Evolutionary conservation across 108 stramenopile genomes (phyloP).

Genomic region (Bacterosira constricta): DNA sequence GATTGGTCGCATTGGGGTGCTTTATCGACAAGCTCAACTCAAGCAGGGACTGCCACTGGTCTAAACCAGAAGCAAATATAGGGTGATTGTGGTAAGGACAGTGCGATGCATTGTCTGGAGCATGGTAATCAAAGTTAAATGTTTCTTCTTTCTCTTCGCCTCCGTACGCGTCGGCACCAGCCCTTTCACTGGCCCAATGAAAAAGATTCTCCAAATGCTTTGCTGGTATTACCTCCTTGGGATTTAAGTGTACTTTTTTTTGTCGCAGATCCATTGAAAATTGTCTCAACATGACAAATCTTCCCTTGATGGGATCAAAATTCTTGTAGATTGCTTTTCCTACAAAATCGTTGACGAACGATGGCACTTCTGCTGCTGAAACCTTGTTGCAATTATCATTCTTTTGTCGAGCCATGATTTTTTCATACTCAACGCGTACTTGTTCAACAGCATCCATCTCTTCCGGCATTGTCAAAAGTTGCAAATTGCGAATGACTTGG

Average conservation of each 20-base stretch:
- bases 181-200: constrained; percentile 7
- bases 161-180: background rate
- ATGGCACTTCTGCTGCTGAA: constrained; percentile 51
- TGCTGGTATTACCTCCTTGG: constrained; percentile 60
- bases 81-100: constrained; percentile 6
- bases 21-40: constrained; percentile 35
- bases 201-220: constrained; percentile 34
- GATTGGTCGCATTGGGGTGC: constrained; percentile 50
- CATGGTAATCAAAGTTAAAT: constrained; percentile 9
- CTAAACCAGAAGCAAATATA: constrained; percentile 20
- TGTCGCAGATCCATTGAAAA: constrained; percentile 53
- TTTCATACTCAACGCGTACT: constrained; percentile 54
- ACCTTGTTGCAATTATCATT: constrained; percentile 17
- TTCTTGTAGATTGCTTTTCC: constrained; percentile 78
- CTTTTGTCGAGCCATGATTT: constrained; percentile 17
- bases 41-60: constrained; percentile 38
- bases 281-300: constrained; percentile 55
- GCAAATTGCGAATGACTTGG: constrained; percentile 63
- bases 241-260: constrained; percentile 32
- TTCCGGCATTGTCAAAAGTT: constrained; percentile 61
- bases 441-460: constrained; percentile 58
- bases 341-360: constrained; percentile 54
- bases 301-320: constrained; percentile 67
- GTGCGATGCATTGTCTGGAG: background rate
- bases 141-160: constrained; percentile 6